Conservation (phyloP, 768 basidiomycete genomes). For the Tephrocybe sp. region DNA sequence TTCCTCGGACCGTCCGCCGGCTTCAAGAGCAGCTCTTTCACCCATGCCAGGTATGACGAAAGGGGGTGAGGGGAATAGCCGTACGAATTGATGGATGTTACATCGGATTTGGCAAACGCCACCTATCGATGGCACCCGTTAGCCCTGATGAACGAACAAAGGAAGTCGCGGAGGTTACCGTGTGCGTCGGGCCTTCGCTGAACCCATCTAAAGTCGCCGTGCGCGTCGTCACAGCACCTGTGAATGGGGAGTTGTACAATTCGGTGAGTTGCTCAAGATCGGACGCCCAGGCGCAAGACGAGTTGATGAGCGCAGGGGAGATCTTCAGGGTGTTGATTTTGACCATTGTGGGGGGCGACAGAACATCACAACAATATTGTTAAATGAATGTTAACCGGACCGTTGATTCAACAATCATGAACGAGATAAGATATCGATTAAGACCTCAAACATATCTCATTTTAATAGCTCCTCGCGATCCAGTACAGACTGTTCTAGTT, state of each 20-base stretch:
- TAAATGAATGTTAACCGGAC: conserved; percentile 2
- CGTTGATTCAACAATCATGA: background rate
- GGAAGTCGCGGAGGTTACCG: conserved; percentile 39
- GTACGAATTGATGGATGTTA: conserved; percentile 80
- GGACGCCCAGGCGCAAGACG: conserved; percentile 83
- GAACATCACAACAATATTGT: background rate
- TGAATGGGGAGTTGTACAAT: conserved; percentile 65
- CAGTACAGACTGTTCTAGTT: conserved; percentile 89
- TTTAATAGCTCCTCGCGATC: conserved; percentile 93
- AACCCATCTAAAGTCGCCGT: conserved; percentile 75
- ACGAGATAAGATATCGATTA: conserved; percentile 13
- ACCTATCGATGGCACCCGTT: conserved; percentile 42
- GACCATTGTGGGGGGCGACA: conserved; percentile 43
- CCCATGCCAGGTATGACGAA: conserved; percentile 63
- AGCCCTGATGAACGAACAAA: conserved; percentile 1
- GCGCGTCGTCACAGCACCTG: conserved; percentile 80
- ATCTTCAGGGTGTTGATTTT: conserved; percentile 55
- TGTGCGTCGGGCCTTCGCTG: conserved; percentile 60
- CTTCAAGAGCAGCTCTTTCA: conserved; percentile 46
- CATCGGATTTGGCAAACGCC: conserved; percentile 47
- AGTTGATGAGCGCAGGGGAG: conserved; percentile 70
- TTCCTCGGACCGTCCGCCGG: conserved; percentile 22
- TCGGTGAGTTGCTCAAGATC: conserved; percentile 59
- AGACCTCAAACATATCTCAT: conserved; percentile 20
- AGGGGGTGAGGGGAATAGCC: conserved; percentile 85